These are phyloP conservation scores for Xylaria sp. DNA, from an alignment of 2,329 filamentous ascomycete species.

Conservation along the genomic window DNA sequence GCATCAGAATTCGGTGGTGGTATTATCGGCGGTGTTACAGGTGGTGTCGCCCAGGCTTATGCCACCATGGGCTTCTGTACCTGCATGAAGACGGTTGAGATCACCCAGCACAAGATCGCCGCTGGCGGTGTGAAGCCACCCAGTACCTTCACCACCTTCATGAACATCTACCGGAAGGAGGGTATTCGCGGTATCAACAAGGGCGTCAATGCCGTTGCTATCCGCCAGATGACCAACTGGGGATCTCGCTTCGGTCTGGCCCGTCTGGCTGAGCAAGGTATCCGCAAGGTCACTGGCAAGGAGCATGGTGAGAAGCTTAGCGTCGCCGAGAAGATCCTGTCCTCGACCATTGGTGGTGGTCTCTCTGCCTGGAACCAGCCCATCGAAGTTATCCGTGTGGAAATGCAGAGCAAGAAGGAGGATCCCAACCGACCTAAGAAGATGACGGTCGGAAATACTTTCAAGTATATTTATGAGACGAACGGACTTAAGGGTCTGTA, in stretches of 20 bases:
- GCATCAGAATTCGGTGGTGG: constrained; percentile 86
- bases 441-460: constrained; percentile 90
- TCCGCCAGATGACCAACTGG: constrained; percentile 99
- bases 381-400: constrained; percentile 98
- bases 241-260: constrained; percentile 93
- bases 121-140: constrained; percentile 81
- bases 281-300: constrained; percentile 80
- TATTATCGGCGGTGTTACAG: constrained; percentile 88
- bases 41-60: constrained; percentile 96
- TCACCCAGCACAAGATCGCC: constrained; percentile 96
- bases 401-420: constrained; percentile 99
- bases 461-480: constrained; percentile 84
- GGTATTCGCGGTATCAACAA: constrained; percentile 97
- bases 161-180: constrained; percentile 94
- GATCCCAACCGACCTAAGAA: constrained; percentile 99
- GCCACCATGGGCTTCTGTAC: constrained; percentile 99
- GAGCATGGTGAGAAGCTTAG: constrained; percentile 77
- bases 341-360: constrained; percentile 87
- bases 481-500: constrained; percentile 94
- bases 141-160: constrained; percentile 94
- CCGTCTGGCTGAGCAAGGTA: constrained; percentile 87
- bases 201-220: constrained; percentile 97
- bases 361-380: constrained; percentile 99
- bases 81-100: constrained; percentile 99
- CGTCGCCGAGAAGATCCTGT: constrained; percentile 85